These are phyloP conservation scores for Boletus edulis DNA, from an alignment of 768 basidiomycete species.

Conservation along the genomic window DNA sequence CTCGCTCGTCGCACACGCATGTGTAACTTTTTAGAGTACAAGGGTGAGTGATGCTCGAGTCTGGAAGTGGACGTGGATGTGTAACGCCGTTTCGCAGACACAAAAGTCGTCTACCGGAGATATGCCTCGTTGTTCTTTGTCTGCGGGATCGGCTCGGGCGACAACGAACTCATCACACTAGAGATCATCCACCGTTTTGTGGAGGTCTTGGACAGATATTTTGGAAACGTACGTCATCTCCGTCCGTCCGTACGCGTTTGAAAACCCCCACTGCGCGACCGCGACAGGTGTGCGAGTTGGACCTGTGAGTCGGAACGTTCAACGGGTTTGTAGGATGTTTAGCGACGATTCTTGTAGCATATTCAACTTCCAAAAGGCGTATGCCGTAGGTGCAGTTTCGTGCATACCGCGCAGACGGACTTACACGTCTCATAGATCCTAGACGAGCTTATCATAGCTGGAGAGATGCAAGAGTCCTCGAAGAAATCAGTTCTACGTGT, in stretches of 20 bases:
- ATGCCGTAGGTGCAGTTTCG: conserved; percentile 52
- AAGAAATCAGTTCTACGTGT: conserved; percentile 67
- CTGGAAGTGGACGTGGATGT: background rate
- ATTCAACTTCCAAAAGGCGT: conserved; percentile 98
- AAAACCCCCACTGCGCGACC: background rate
- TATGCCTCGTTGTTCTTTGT: conserved; percentile 97
- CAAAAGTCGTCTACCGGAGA: conserved; percentile 90
- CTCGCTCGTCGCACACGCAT: conserved; percentile 82
- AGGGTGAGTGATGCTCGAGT: conserved; percentile 51
- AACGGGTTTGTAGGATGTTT: background rate
- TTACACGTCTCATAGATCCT: conserved; percentile 53
- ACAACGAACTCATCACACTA: conserved; percentile 90
- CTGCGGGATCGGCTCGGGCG: conserved; percentile 73
- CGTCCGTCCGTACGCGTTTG: background rate
- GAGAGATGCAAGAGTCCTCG: conserved; percentile 92
- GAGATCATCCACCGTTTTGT: conserved; percentile 95
- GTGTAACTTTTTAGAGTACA: conserved; percentile 98
- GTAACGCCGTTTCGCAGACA: conserved; percentile 40
- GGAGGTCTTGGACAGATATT: conserved; percentile 74
- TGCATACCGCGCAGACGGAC: background rate
- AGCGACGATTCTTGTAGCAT: conserved; percentile 54
- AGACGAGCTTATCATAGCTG: conserved; percentile 91
- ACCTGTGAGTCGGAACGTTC: conserved; percentile 57
- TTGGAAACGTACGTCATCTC: conserved; percentile 38
- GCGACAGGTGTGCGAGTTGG: conserved; percentile 81